A percentile compares a stretch with the other conserved stretches of the same genome.
Conservation (phyloP, 225 moss, liverwort and hornwort species). For the Bryum argenteum region DNA sequence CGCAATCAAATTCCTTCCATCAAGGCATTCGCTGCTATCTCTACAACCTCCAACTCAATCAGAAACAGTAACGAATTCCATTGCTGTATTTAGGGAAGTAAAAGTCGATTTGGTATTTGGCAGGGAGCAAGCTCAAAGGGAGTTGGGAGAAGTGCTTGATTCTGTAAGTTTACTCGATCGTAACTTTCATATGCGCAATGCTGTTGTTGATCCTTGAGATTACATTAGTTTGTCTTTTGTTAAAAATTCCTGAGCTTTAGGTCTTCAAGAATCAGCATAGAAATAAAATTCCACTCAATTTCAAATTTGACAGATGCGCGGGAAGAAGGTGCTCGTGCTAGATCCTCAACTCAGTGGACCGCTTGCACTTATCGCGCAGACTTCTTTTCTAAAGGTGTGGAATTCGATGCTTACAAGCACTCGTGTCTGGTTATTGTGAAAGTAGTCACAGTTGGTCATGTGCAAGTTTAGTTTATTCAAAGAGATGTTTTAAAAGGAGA, state of each 20-base stretch:
- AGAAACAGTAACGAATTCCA: neutral
- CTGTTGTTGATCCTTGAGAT: neutral
- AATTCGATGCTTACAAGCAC: conserved; percentile 10
- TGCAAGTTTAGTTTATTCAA: conserved; percentile 25
- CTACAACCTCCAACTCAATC: neutral
- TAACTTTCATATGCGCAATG: neutral
- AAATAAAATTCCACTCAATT: neutral
- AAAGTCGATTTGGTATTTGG: neutral
- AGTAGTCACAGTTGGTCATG: conserved; percentile 4
- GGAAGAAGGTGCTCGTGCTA: conserved; percentile 88
- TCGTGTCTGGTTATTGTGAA: conserved; percentile 4
- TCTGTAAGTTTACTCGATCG: conserved; percentile 47
- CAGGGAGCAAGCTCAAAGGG: conserved; percentile 92
- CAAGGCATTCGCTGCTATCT: neutral
- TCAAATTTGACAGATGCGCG: conserved; percentile 62
- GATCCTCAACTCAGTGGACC: conserved; percentile 95
- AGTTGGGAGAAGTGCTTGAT: conserved; percentile 79
- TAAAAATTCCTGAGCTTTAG: conserved; percentile 25
- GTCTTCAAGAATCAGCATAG: conserved; percentile 11
- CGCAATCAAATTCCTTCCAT: conserved; percentile 12
- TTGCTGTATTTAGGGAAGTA: no score
- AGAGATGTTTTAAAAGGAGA: neutral
- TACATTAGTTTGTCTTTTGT: neutral
- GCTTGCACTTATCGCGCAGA: conserved; percentile 85
- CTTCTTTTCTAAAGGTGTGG: conserved; percentile 78